phyloP scores from a whole-genome alignment of 257 asterid species.

The Solanum ossicruentum region DNA sequence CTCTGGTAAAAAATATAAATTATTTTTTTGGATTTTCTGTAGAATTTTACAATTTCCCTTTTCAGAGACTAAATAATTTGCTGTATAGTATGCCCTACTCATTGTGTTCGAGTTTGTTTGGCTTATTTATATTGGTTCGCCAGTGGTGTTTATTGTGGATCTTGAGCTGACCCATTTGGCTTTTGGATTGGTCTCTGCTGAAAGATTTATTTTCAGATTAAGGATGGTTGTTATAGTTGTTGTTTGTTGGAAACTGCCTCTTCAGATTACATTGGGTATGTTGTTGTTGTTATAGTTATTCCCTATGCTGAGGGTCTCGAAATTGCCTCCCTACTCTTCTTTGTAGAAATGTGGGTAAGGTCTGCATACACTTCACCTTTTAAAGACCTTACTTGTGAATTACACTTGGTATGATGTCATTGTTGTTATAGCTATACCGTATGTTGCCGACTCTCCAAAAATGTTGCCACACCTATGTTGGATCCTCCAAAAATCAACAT shows the following conservation, averaged over 20 bases:
- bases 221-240: neutral
- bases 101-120: neutral
- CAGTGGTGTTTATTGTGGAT: neutral
- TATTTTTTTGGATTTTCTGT: conserved; percentile 2
- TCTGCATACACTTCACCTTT: neutral
- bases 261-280: neutral
- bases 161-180: neutral
- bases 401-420: no score
- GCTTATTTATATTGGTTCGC: neutral
- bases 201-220: neutral
- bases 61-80: neutral
- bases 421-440: neutral
- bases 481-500: neutral
- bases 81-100: neutral
- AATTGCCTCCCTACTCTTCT: no score
- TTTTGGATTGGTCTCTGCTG: neutral
- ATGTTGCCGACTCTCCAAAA: neutral
- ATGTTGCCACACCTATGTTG: neutral
- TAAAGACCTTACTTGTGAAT: neutral
- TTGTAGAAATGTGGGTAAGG: neutral
- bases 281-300: neutral
- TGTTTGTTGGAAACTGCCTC: neutral
- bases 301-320: neutral
- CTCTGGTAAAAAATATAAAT: conserved; percentile 25
- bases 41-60: neutral